These are phyloP conservation scores for Emmonsiellopsis sp. DNA, from an alignment of 2,329 filamentous ascomycete genomes.

Conservation along the genomic window DNA sequence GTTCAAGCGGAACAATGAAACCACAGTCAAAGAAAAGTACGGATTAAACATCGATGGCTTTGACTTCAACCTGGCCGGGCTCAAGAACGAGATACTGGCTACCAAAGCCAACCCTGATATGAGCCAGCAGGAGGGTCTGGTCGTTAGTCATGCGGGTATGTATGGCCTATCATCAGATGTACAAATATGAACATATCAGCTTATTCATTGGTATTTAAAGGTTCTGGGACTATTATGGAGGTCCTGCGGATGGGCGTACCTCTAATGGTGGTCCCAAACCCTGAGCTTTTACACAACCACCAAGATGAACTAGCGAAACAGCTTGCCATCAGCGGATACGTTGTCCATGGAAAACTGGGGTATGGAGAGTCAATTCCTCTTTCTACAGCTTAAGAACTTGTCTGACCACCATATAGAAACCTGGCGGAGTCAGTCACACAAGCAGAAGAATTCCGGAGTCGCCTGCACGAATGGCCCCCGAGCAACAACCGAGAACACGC, in stretches of 20 bases:
- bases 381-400: not conserved
- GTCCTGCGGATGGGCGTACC: conserved; percentile 64
- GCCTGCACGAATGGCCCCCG: conserved; percentile 43
- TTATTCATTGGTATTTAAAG: conserved; percentile 36
- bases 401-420: conserved; percentile 28
- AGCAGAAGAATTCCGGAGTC: conserved; percentile 39
- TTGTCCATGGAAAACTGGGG: conserved; percentile 61
- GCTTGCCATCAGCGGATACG: conserved; percentile 65
- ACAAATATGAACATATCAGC: not conserved
- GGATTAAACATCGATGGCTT: conserved; percentile 53
- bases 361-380: conserved; percentile 32
- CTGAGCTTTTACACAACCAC: conserved; percentile 75
- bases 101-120: conserved; percentile 37
- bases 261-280: conserved; percentile 85
- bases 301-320: conserved; percentile 78
- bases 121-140: conserved; percentile 50
- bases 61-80: conserved; percentile 53
- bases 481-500: conserved; percentile 35
- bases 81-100: conserved; percentile 51
- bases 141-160: conserved; percentile 86
- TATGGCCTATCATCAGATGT: not conserved
- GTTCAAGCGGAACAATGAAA: conserved; percentile 19
- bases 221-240: conserved; percentile 82
- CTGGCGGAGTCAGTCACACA: conserved; percentile 39
- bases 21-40: conserved; percentile 18